phyloP scores from a whole-genome alignment of 768 basidiomycete species.

The Boletus rubropictus region DNA sequence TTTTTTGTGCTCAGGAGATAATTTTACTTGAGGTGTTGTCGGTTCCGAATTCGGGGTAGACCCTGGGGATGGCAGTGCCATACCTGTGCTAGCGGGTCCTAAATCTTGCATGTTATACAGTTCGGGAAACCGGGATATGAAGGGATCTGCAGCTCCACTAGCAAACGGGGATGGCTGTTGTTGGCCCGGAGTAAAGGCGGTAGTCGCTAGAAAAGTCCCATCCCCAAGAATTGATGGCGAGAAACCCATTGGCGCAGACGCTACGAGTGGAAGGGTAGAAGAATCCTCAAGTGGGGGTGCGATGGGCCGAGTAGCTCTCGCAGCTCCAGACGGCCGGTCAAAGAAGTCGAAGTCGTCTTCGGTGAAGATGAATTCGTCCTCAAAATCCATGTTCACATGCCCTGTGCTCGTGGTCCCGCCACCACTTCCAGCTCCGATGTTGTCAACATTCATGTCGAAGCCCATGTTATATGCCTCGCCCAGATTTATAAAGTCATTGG shows the following conservation, averaged over 20 bases:
- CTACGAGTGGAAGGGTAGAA: slow-evolving; percentile 30
- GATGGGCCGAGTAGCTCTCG: slow-evolving; percentile 19
- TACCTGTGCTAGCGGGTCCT: slow-evolving; percentile 34
- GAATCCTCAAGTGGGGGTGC: slow-evolving; percentile 14
- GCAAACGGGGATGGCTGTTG: slow-evolving; percentile 28
- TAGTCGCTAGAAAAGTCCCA: slow-evolving; percentile 21
- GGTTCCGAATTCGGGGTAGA: slow-evolving; percentile 47
- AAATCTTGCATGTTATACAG: slow-evolving; percentile 22
- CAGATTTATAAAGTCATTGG: slow-evolving; percentile 34
- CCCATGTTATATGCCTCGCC: slow-evolving; percentile 39
- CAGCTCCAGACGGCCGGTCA: slow-evolving; percentile 46
- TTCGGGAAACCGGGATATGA: slow-evolving; percentile 21
- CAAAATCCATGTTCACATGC: slow-evolving; percentile 42
- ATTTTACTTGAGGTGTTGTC: slow-evolving; percentile 48
- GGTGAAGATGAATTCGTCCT: slow-evolving; percentile 55
- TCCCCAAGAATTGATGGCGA: slow-evolving; percentile 32
- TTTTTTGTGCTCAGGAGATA: slow-evolving; percentile 30
- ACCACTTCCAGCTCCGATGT: slow-evolving; percentile 29
- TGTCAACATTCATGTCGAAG: slow-evolving; percentile 42
- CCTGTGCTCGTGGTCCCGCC: slow-evolving; percentile 20
- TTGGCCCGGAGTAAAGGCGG: slow-evolving; percentile 22
- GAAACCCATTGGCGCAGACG: slow-evolving; percentile 31
- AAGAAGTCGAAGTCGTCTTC: slow-evolving; percentile 91
- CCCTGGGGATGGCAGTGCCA: slow-evolving; percentile 48
- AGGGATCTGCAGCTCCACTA: slow-evolving; percentile 18